A percentile compares a stretch with the other conserved stretches of the same genome.
Evolutionary conservation across 2,329 filamentous ascomycete genomes (phyloP).

Genomic region (Coniella lustricola): DNA sequence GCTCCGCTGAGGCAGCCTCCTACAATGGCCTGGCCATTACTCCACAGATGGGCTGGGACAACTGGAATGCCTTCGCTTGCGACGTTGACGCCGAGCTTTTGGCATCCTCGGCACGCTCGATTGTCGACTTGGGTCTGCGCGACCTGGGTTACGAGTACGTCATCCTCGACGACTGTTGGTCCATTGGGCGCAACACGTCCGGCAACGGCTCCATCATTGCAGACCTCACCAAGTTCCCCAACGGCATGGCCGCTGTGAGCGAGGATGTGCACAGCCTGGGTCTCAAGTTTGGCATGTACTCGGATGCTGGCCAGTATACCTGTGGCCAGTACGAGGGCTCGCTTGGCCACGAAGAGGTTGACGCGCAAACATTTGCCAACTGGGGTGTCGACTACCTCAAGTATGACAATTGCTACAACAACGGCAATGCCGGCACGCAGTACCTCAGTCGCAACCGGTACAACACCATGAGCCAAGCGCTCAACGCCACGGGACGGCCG

Average conservation of each 20-base stretch:
- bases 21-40: constrained; percentile 15
- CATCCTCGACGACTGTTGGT: constrained; percentile 31
- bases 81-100: constrained; percentile 18
- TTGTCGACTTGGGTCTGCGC: constrained; percentile 22
- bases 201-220: constrained; percentile 23
- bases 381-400: constrained; percentile 49
- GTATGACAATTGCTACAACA: constrained; percentile 42
- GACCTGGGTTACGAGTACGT: constrained; percentile 25
- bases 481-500: constrained; percentile 25
- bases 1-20: background rate
- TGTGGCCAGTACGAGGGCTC: constrained; percentile 45
- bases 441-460: constrained; percentile 24
- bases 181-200: constrained; percentile 21
- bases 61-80: constrained; percentile 21
- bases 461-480: constrained; percentile 27
- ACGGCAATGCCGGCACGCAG: constrained; percentile 22
- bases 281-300: constrained; percentile 33
- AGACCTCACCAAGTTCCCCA: constrained; percentile 29
- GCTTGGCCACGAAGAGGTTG: constrained; percentile 43
- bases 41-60: constrained; percentile 18
- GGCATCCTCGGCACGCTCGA: constrained; percentile 16
- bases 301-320: constrained; percentile 37
- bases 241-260: constrained; percentile 28
- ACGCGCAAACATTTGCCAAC: constrained; percentile 44
- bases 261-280: constrained; percentile 29